phyloP scores from a whole-genome alignment of 306 rosid genomes.

The Glycine tomentella region DNA sequence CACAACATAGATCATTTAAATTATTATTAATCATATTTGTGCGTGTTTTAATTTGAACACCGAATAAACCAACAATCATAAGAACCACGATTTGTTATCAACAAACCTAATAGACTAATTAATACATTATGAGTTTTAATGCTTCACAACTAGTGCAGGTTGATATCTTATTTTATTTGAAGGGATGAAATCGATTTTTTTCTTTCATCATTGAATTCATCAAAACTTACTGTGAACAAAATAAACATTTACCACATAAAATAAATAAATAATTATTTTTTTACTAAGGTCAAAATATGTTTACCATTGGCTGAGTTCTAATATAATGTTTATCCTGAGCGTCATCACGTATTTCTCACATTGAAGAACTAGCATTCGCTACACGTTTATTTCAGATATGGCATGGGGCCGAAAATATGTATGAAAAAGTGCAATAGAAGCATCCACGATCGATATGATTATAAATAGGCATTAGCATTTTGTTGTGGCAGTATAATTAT shows the following conservation, averaged over 20 bases:
- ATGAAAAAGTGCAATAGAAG: constrained; percentile 32
- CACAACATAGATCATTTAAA: too few species aligned
- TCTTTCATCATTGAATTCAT: constrained; percentile 47
- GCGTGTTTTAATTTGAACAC: too few species aligned
- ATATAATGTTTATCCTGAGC: background rate
- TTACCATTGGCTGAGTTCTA: too few species aligned
- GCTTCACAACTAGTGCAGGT: background rate
- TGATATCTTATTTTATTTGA: background rate
- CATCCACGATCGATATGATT: constrained; percentile 47
- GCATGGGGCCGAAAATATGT: constrained; percentile 30
- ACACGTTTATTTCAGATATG: constrained; percentile 54
- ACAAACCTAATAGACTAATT: too few species aligned
- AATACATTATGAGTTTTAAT: too few species aligned
- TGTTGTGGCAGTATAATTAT: background rate
- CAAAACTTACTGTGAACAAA: constrained; percentile 14
- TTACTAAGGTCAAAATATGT: too few species aligned
- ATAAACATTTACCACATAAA: background rate
- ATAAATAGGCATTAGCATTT: constrained; percentile 34
- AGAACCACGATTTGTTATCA: too few species aligned
- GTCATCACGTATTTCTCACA: background rate
- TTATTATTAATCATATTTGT: too few species aligned
- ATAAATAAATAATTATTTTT: too few species aligned
- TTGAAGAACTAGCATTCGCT: constrained; percentile 15
- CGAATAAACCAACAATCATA: too few species aligned
- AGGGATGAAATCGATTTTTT: background rate